A percentile compares a stretch with the other conserved stretches of the same genome.
Conservation (phyloP, 2,329 filamentous ascomycete species). For the Tricladium varicosporioides region DNA sequence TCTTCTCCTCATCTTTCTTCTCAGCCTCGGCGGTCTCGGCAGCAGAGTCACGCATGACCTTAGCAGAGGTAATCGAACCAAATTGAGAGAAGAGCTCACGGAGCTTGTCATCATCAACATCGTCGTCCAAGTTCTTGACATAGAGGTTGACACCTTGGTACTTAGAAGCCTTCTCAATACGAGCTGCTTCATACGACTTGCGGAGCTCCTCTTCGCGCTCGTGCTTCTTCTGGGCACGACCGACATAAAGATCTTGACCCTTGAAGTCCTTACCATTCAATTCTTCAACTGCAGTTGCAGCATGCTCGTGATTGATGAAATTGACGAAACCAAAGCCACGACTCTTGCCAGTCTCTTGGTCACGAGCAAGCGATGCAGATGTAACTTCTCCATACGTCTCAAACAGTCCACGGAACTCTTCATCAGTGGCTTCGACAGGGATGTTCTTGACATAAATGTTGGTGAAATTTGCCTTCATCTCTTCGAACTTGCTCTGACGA, state of each 20-base stretch:
- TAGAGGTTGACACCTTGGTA: conserved; percentile 99
- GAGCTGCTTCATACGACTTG: conserved; percentile 97
- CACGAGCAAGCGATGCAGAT: conserved; percentile 88
- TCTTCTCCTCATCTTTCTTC: conserved; percentile 51
- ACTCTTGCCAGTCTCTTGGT: conserved; percentile 81
- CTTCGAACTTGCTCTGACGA: conserved; percentile 99
- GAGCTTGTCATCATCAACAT: conserved; percentile 96
- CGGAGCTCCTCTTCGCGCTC: conserved; percentile 99
- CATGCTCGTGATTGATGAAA: conserved; percentile 88
- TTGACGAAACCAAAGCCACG: conserved; percentile 96
- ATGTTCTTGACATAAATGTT: conserved; percentile 99
- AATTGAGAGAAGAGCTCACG: conserved; percentile 89
- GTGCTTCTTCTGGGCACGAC: conserved; percentile 99
- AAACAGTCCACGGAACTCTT: conserved; percentile 92
- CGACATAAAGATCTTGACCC: conserved; percentile 94
- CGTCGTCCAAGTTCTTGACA: conserved; percentile 98
- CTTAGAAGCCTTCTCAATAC: conserved; percentile 97
- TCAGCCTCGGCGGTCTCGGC: conserved; percentile 46
- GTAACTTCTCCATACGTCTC: conserved; percentile 92
- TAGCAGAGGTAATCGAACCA: conserved; percentile 95
- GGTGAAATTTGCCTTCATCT: conserved; percentile 99
- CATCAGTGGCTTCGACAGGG: conserved; percentile 76
- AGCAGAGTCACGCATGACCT: conserved; percentile 93
- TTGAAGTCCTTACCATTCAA: conserved; percentile 91
- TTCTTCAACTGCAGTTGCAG: conserved; percentile 81